These are phyloP conservation scores for Fagopyrum tataricum DNA, from an alignment of 148 eudicot genomes.

Conservation along the genomic window DNA sequence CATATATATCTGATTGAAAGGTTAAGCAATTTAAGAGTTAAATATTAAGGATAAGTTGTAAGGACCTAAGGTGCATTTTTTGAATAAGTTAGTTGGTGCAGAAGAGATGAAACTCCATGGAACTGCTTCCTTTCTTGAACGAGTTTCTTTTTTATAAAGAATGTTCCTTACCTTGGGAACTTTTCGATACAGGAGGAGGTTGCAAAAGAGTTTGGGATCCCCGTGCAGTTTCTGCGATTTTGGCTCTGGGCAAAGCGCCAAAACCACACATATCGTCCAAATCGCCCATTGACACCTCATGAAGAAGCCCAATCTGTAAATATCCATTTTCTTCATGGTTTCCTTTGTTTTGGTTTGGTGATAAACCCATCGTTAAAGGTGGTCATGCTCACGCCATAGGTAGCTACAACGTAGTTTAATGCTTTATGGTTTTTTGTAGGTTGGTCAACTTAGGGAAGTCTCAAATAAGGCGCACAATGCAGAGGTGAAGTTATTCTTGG, in stretches of 20 bases:
- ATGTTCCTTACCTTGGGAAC: too few species aligned
- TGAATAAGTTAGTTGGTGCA: background rate
- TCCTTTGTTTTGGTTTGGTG: background rate
- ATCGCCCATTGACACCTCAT: constrained; percentile 18
- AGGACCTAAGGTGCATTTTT: too few species aligned
- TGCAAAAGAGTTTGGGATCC: constrained; percentile 24
- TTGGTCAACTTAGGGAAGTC: constrained; percentile 48
- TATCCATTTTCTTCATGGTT: background rate
- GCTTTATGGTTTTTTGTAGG: constrained; percentile 26
- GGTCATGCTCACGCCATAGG: background rate
- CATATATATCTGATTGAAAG: too few species aligned
- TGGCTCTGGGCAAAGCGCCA: constrained; percentile 28
- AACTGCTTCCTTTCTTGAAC: background rate
- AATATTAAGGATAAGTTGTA: too few species aligned
- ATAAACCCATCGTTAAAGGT: background rate
- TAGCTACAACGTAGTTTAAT: background rate
- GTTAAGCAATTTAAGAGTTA: too few species aligned
- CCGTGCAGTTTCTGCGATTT: constrained; percentile 21
- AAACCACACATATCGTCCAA: constrained; percentile 26
- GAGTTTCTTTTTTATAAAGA: background rate
- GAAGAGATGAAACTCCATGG: background rate
- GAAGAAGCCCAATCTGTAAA: constrained; percentile 22
- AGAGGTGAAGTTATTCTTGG: constrained; percentile 52
- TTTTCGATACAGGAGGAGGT: constrained; percentile 20
- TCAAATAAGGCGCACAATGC: constrained; percentile 44